phyloP scores from a whole-genome alignment of 192 early-diverging fungal species.

The Paraglomus occultum region DNA sequence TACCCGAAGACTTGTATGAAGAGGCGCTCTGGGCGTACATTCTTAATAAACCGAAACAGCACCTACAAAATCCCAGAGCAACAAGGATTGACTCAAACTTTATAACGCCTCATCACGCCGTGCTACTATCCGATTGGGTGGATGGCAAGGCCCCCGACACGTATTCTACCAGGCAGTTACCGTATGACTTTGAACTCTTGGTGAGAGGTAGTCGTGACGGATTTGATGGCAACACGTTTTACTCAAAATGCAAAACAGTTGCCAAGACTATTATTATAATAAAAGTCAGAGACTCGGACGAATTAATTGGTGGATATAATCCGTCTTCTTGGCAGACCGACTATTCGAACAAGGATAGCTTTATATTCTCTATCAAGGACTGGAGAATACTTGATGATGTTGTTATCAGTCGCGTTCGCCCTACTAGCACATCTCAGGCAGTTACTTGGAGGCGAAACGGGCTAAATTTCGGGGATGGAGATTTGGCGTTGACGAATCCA shows the following conservation, averaged over 20 bases:
- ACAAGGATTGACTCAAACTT: neutral
- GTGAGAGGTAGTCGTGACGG: neutral
- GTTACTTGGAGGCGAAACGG: too few relatives aligned
- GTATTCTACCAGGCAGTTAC: neutral
- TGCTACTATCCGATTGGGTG: neutral
- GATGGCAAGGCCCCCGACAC: neutral
- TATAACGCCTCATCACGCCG: neutral
- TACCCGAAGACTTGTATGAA: neutral
- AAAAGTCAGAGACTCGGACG: neutral
- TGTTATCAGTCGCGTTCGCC: too few relatives aligned
- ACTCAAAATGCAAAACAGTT: neutral
- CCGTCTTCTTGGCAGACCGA: neutral
- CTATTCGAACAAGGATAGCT: neutral
- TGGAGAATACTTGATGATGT: too few relatives aligned
- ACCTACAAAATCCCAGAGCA: neutral
- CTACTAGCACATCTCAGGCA: too few relatives aligned
- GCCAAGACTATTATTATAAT: neutral
- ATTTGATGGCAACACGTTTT: neutral
- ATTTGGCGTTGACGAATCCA: too few relatives aligned
- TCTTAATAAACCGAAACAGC: neutral
- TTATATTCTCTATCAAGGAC: slow-evolving; percentile 19
- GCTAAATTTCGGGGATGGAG: too few relatives aligned
- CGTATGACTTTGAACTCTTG: slow-evolving; percentile 1
- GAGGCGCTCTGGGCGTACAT: neutral
- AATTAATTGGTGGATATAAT: slow-evolving; percentile 21